These are phyloP conservation scores for Purpureocillium takamizusanense DNA, from an alignment of 2,329 filamentous ascomycete genomes.

Conservation along the genomic window DNA sequence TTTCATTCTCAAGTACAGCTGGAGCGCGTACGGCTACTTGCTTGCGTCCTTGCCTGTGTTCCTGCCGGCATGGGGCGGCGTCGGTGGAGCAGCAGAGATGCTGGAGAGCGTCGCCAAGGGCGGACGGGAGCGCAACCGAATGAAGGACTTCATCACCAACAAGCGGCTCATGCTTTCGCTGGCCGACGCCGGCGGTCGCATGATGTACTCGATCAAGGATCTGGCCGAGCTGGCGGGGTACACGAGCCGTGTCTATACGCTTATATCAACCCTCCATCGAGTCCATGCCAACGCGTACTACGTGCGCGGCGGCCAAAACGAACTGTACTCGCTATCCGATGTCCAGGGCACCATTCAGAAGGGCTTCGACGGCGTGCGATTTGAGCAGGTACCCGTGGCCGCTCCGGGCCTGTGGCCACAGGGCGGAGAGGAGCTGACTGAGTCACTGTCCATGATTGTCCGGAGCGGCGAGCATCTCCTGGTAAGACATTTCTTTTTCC, in stretches of 20 bases:
- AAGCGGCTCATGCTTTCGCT: constrained; percentile 96
- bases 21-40: constrained; percentile 95
- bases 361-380: constrained; percentile 86
- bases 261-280: constrained; percentile 89
- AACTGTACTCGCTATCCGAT: constrained; percentile 83
- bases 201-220: constrained; percentile 99
- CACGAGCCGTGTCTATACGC: constrained; percentile 89
- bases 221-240: constrained; percentile 91
- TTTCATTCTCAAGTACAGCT: constrained; percentile 95
- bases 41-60: constrained; percentile 90
- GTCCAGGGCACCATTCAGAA: constrained; percentile 89
- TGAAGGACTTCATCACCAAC: constrained; percentile 99
- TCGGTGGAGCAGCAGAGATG: constrained; percentile 65
- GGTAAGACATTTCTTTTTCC: constrained; percentile 31
- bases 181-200: constrained; percentile 88
- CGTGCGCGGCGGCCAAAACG: constrained; percentile 54
- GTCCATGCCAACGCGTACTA: constrained; percentile 88
- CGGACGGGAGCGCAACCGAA: constrained; percentile 70
- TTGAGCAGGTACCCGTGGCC: constrained; percentile 89
- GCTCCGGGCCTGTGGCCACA: constrained; percentile 82
- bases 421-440: constrained; percentile 84
- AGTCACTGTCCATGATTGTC: constrained; percentile 81
- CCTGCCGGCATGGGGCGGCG: constrained; percentile 84
- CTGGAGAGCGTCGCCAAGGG: constrained; percentile 38
- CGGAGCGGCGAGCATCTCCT: constrained; percentile 86